Percentiles rank a stretch among this genome's conserved stretches.
Conservation (phyloP, 2,329 filamentous ascomycete genomes). For the Trichoderma koningiopsis region DNA sequence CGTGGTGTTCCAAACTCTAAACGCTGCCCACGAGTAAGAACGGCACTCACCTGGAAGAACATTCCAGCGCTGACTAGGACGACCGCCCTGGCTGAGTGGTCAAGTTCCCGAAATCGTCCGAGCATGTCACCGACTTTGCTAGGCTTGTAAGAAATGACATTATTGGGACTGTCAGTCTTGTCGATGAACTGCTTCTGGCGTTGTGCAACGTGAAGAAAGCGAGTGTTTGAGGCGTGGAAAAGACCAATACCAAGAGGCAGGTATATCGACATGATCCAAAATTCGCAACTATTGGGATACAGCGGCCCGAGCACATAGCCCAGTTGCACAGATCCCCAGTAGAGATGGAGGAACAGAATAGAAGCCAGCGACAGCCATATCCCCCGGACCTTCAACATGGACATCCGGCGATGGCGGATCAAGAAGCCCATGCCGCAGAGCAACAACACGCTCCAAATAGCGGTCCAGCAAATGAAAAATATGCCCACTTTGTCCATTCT, state of each 20-base stretch:
- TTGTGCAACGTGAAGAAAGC: slow-evolving; percentile 59
- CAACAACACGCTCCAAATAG: slow-evolving; percentile 41
- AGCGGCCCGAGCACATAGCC: slow-evolving; percentile 42
- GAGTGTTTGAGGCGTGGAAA: slow-evolving; percentile 64
- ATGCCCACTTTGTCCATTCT: slow-evolving; percentile 38
- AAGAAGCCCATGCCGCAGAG: slow-evolving; percentile 45
- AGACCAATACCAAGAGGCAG: slow-evolving; percentile 65
- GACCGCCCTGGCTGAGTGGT: slow-evolving; percentile 50
- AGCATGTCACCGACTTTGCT: slow-evolving; percentile 31
- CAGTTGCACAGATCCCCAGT: slow-evolving; percentile 45
- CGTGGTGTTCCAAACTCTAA: not conserved
- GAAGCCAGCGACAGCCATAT: slow-evolving; percentile 44
- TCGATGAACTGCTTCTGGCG: slow-evolving; percentile 45
- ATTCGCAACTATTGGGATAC: slow-evolving; percentile 51
- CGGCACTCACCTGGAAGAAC: slow-evolving; percentile 52
- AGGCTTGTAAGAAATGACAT: slow-evolving; percentile 26
- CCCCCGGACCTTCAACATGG: slow-evolving; percentile 45
- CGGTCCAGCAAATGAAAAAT: slow-evolving; percentile 40
- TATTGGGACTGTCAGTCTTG: not conserved
- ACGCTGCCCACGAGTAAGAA: not conserved
- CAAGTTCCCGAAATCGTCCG: slow-evolving; percentile 39
- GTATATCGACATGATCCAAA: slow-evolving; percentile 66
- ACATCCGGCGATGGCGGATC: slow-evolving; percentile 39
- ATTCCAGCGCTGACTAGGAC: slow-evolving; percentile 57
- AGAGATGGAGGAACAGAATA: slow-evolving; percentile 45